Conservation (phyloP, 345 rosid genomes). For the Cardamine resedifolia region DNA sequence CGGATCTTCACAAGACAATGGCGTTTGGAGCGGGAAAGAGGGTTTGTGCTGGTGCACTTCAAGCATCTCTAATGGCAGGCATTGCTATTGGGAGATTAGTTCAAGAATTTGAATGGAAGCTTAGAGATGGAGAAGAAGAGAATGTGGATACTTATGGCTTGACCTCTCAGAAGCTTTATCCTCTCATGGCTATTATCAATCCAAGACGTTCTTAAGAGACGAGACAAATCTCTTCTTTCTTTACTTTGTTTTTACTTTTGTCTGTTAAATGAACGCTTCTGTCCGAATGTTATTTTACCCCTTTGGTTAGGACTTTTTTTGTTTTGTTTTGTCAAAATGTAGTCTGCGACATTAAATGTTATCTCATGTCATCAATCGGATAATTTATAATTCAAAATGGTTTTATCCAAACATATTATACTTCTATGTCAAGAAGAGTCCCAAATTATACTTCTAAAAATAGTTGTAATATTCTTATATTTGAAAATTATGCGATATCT, state of each 20-base stretch:
- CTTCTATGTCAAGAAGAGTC: neutral
- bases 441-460: neutral
- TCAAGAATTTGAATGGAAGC: constrained; percentile 78
- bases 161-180: constrained; percentile 73
- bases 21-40: constrained; percentile 91
- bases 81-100: constrained; percentile 67
- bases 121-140: constrained; percentile 64
- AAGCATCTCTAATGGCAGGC: constrained; percentile 60
- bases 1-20: constrained; percentile 79
- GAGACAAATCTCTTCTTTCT: neutral
- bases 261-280: neutral
- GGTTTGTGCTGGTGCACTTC: constrained; percentile 74
- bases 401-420: neutral
- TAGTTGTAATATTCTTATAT: too few relatives aligned
- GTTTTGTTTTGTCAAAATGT: neutral
- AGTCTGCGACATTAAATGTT: too few relatives aligned
- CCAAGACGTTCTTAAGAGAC: constrained; percentile 43
- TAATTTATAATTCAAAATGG: too few relatives aligned
- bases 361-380: neutral
- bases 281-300: neutral
- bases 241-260: neutral
- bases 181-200: constrained; percentile 57
- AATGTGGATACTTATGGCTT: constrained; percentile 63
- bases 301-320: neutral
- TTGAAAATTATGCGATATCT: neutral